phyloP scores from a whole-genome alignment of 1,284 basidiomycete species.

The Lentinula novae-zelandiae region DNA sequence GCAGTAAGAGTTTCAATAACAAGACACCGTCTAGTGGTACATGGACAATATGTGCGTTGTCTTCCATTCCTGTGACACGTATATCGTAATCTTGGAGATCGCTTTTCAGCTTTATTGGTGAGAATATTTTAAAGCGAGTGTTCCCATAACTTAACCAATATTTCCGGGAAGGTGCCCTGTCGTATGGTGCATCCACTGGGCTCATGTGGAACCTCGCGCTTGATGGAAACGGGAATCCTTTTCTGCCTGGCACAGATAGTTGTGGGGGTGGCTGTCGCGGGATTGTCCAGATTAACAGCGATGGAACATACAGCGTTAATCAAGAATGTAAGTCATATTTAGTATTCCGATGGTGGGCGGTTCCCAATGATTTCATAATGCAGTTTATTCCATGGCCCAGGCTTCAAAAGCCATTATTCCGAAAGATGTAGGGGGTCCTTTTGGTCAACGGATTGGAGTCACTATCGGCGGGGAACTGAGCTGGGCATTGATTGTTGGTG shows the following conservation, averaged over 20 bases:
- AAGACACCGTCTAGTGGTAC: slow-evolving; percentile 50
- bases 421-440: slow-evolving; percentile 63
- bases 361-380: not conserved
- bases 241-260: slow-evolving; percentile 59
- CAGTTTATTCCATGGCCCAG: slow-evolving; percentile 73
- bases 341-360: not conserved
- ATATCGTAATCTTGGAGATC: not conserved
- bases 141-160: not conserved
- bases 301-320: slow-evolving; percentile 59
- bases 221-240: slow-evolving; percentile 57
- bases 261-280: slow-evolving; percentile 63
- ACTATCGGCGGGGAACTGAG: slow-evolving; percentile 51
- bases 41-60: slow-evolving; percentile 64
- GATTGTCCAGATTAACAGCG: slow-evolving; percentile 60
- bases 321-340: slow-evolving; percentile 56
- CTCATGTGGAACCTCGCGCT: slow-evolving; percentile 77
- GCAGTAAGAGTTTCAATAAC: slow-evolving; percentile 7
- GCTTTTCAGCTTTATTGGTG: slow-evolving; percentile 19
- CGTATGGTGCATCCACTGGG: slow-evolving; percentile 44
- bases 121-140: not conserved
- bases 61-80: too few species aligned
- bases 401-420: slow-evolving; percentile 71
- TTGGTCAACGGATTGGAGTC: slow-evolving; percentile 62
- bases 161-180: slow-evolving; percentile 38
- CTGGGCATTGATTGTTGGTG: slow-evolving; percentile 61